Evolutionary conservation across 371 early-diverging fungal species (phyloP), one percentile per base, ranked within the genome.

Genomic region (Haplosporangium sp.): DNA sequence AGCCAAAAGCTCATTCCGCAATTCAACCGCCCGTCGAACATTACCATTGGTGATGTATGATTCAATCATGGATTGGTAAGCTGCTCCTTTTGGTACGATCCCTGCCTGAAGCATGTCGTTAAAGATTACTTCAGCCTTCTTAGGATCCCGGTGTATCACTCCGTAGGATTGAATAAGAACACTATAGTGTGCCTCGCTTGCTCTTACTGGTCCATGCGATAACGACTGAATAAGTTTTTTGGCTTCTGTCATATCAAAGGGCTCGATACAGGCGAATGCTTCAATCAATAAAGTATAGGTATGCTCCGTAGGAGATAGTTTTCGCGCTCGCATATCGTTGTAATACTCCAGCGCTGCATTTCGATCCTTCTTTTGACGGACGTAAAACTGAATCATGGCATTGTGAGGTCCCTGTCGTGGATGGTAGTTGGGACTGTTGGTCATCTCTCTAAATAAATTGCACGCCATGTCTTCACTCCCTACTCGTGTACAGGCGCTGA

Each of bases 351-450:
- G 71, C 4, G 89, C 90, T 40, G 85, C 86, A 45, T 84, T 82
- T 44, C 88, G 89, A 58, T 91, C 83, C 17, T 83, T 87, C 60
- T 84, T 77, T 67, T 89, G 86, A 40, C 89, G 88, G 15, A 86
- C 85, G 63, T 91, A 90, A 60, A 86, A 91, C 64, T 91, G 91
- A 42, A 91, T 90, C 88, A 91, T 88, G 44, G 84, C 83, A 62
- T 90, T 90, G 70, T 84, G 90, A 6, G 85, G 87, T 57, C 88
- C 90, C 59, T 88, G 85, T 60, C 90, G 88, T 39, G 90, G 89
- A 40, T 85, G 83, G 68, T 86, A 89, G 64, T 82, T 83, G 20
- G 86, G 85, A 0, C 81, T 72, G 9, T 60, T 58, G 42, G 83
- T 72, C 91, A 90, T 88, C 53, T 89, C 88, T 47, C 84, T 77